phyloP scores from a whole-genome alignment of 2,329 filamentous ascomycete species.

The Epichloe amarillans region DNA sequence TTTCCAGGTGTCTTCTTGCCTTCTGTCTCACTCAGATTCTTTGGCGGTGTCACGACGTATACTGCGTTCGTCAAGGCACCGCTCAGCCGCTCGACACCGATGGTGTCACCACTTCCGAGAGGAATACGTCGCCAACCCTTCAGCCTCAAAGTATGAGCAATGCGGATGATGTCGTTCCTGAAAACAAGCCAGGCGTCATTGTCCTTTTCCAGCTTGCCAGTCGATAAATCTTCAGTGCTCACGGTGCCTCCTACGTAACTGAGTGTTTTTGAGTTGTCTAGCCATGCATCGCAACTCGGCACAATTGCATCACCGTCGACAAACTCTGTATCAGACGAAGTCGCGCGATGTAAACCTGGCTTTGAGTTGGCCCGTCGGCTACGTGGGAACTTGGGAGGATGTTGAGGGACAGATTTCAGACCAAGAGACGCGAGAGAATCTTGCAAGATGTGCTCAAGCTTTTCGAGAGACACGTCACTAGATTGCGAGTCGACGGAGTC shows the following conservation, averaged over 20 bases:
- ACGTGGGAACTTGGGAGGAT: slow-evolving; percentile 28
- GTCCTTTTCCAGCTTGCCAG: slow-evolving; percentile 47
- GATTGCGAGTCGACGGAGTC: slow-evolving; percentile 52
- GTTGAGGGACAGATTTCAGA: slow-evolving; percentile 30
- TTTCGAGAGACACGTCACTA: slow-evolving; percentile 62
- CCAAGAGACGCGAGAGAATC: slow-evolving; percentile 46
- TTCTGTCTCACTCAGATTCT: slow-evolving; percentile 33
- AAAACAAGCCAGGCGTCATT: slow-evolving; percentile 70
- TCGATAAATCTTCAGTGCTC: slow-evolving; percentile 28
- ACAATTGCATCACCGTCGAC: slow-evolving; percentile 71
- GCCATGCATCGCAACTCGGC: slow-evolving; percentile 66
- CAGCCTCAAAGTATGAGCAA: slow-evolving; percentile 76
- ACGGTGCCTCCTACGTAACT: slow-evolving; percentile 47
- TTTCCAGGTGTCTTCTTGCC: slow-evolving; percentile 44
- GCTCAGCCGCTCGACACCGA: slow-evolving; percentile 65
- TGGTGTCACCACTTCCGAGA: slow-evolving; percentile 52
- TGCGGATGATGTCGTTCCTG: slow-evolving; percentile 81
- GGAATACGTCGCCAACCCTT: slow-evolving; percentile 86
- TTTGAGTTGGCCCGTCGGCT: slow-evolving; percentile 25
- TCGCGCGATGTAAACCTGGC: slow-evolving; percentile 29
- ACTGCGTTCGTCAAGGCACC: slow-evolving; percentile 93
- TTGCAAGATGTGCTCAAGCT: slow-evolving; percentile 67
- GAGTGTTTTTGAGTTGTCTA: slow-evolving; percentile 86
- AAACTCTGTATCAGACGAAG: slow-evolving; percentile 76
- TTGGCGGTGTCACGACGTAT: slow-evolving; percentile 79